Percentiles rank a stretch among this genome's conserved stretches.
phyloP scores from a whole-genome alignment of 371 early-diverging fungal genomes.

The Mitosporidium daphniae region DNA sequence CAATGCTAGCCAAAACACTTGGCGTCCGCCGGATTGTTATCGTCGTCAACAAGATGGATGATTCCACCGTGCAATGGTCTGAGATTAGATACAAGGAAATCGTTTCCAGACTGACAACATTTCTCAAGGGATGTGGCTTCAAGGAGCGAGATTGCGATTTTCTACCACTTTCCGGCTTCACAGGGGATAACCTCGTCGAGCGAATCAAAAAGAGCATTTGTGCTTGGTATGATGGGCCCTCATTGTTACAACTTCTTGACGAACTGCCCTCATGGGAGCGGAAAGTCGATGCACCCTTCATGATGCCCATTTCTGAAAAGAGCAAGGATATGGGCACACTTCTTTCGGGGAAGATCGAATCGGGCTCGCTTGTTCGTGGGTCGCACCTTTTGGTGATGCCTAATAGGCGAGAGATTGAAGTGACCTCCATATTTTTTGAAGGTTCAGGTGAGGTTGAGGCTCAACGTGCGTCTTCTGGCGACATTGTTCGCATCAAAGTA shows the following conservation, averaged over 20 bases:
- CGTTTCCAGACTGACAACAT: conserved; percentile 33
- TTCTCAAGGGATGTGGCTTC: conserved; percentile 56
- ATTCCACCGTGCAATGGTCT: conserved; percentile 64
- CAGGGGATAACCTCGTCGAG: conserved; percentile 75
- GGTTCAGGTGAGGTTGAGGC: conserved; percentile 40
- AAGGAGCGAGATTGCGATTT: conserved; percentile 36
- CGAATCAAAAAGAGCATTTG: conserved; percentile 16
- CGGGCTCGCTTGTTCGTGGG: conserved; percentile 48
- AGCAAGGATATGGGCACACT: conserved; percentile 83
- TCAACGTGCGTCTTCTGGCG: conserved; percentile 36
- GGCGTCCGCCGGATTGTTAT: conserved; percentile 86
- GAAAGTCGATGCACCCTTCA: conserved; percentile 37
- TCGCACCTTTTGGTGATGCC: conserved; percentile 51
- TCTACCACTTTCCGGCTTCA: conserved; percentile 70
- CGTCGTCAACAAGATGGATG: conserved; percentile 96
- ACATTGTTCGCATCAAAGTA: conserved; percentile 52
- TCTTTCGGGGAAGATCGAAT: conserved; percentile 67
- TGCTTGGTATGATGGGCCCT: conserved; percentile 51
- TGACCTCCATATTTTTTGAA: conserved; percentile 39
- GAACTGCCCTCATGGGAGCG: conserved; percentile 28
- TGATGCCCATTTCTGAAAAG: conserved; percentile 67
- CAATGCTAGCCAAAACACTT: conserved; percentile 72
- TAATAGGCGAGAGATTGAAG: conserved; percentile 27
- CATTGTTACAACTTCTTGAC: conserved; percentile 51
- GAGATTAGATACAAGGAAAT: conserved; percentile 69